phyloP scores from a whole-genome alignment of 1,284 basidiomycete genomes.

The Tremellales sp. region DNA sequence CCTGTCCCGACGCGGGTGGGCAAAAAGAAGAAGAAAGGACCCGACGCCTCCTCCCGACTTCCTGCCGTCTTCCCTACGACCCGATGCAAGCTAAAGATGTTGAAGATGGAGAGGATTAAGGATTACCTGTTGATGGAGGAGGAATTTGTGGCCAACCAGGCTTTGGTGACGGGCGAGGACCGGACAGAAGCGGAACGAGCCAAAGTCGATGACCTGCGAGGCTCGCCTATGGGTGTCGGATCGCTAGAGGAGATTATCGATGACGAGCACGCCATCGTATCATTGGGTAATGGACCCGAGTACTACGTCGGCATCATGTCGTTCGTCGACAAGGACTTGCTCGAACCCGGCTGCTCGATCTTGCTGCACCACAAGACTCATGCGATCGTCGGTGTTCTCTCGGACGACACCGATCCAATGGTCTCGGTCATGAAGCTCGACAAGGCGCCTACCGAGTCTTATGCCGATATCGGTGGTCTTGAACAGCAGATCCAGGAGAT shows the following conservation, averaged over 20 bases:
- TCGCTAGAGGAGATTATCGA: conserved; percentile 99
- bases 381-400: conserved; percentile 89
- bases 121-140: conserved; percentile 97
- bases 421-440: conserved; percentile 99
- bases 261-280: conserved; percentile 99
- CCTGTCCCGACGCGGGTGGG: conserved; percentile 96
- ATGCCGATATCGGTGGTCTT: conserved; percentile 96
- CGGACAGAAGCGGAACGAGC: conserved; percentile 94
- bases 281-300: conserved; percentile 90
- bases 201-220: conserved; percentile 90
- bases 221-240: conserved; percentile 94
- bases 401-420: conserved; percentile 96
- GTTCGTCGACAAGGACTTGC: conserved; percentile 96
- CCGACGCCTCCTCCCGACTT: conserved; percentile 84
- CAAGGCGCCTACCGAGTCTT: conserved; percentile 98
- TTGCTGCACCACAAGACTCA: conserved; percentile 95
- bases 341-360: conserved; percentile 95
- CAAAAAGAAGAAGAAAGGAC: conserved; percentile 80
- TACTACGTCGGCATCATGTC: conserved; percentile 98
- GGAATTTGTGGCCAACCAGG: conserved; percentile 95
- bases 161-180: conserved; percentile 79
- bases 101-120: conserved; percentile 97
- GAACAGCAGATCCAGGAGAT: conserved; percentile 98
- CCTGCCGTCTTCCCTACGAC: conserved; percentile 93
- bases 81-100: conserved; percentile 88